Conservation (phyloP, 78 protist species). For the Dictyostelium purpureum region DNA sequence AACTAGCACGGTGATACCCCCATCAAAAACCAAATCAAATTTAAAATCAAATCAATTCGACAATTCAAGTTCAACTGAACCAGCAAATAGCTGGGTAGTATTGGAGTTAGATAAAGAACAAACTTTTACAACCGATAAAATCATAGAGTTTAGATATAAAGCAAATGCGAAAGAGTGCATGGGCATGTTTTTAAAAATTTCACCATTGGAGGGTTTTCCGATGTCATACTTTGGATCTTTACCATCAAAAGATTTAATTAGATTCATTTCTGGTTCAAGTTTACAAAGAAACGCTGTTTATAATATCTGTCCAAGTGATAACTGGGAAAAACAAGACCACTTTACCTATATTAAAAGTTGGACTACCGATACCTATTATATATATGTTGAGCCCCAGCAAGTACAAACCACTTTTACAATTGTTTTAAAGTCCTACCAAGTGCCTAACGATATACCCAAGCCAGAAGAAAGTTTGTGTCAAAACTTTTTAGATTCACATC, state of each 20-base stretch:
- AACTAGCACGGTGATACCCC: too few species aligned
- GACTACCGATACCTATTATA: slow-evolving; percentile 53
- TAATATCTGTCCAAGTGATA: slow-evolving; percentile 63
- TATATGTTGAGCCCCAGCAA: not conserved
- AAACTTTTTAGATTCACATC: not conserved
- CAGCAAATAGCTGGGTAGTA: not conserved
- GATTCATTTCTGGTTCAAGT: not conserved
- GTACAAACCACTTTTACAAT: not conserved
- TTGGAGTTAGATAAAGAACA: not conserved
- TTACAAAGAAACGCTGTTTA: not conserved
- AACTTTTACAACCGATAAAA: not conserved
- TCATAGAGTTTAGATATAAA: slow-evolving; percentile 17
- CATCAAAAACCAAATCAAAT: too few species aligned
- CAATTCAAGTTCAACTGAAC: not conserved
- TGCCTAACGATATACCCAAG: not conserved
- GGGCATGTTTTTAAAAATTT: not conserved
- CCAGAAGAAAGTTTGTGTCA: not conserved
- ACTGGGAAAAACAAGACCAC: not conserved
- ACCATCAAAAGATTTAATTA: not conserved
- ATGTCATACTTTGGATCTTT: not conserved
- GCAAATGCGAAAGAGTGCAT: not conserved
- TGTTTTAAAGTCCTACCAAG: not conserved
- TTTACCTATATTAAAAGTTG: not conserved
- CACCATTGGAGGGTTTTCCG: not conserved
- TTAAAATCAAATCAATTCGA: not conserved